Base-by-base conservation (phyloP, 352 stramenopile species). In the Pythium utonaiense region DNA sequence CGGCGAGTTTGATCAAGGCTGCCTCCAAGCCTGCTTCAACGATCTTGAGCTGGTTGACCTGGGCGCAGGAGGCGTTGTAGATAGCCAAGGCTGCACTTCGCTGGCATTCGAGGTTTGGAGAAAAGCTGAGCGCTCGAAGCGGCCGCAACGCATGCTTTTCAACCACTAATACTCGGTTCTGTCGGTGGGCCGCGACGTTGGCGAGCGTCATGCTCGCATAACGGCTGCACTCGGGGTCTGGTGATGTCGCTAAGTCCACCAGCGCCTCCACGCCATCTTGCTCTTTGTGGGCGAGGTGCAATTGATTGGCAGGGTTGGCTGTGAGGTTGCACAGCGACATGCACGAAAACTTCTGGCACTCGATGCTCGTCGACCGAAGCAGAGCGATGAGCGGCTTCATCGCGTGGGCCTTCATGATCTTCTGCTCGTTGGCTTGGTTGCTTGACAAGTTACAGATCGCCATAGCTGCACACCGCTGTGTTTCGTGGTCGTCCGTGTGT, bases 291-390 rank as follows among this genome's bases (percentile, higher is more conserved):
- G 96, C 86, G 30, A 98, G 76, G 49, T 94, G 79, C 14, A 91
- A 56, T 60, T 98, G 91, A 67, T 98, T 98, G 4, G 78, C 83
- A 8, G 80, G 75, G 60, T 95, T 93, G 6, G 86, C 94, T 12
- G 89, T 96, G 60, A 99, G 70, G 70, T 99, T 99, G 53, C 94
- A 98, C 16, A 99, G 64, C 21, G 95, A 81, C 95, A 98, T 98
- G 27, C 85, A 91, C 19, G 91, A 78, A 63, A 92, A 98, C 53
- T 96, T 93, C 31, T 76, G 69, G 51, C 78, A 88, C 54, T 95
- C 86, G 34, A 65, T 50, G 34, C 60, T 82, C 3, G 70, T 25
- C 0, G 75, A 81, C 8, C 61, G 66, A 22, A 96, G 62, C 13
- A 95, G 56, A 30, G 45, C 52, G 16, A 97, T 73, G 16, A 97